phyloP scores from a whole-genome alignment of 2,329 filamentous ascomycete species.

The Lachnellula occidentalis region DNA sequence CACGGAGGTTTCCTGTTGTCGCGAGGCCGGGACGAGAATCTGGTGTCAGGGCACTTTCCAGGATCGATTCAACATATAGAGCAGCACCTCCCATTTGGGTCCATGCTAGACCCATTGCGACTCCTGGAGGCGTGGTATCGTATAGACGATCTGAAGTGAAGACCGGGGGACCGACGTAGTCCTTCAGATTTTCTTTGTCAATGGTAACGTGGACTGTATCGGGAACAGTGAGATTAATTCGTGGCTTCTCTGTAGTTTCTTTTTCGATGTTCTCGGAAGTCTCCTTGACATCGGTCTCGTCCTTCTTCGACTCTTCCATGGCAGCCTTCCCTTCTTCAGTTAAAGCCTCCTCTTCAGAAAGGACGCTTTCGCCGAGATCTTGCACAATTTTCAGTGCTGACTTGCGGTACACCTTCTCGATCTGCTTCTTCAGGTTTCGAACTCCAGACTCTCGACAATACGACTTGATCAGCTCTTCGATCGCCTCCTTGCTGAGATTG shows the following conservation, averaged over 20 bases:
- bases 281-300: conserved; percentile 57
- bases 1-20: conserved; percentile 90
- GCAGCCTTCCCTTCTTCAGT: conserved; percentile 83
- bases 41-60: conserved; percentile 74
- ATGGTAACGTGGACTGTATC: conserved; percentile 83
- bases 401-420: conserved; percentile 98
- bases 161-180: conserved; percentile 92
- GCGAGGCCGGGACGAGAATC: conserved; percentile 74
- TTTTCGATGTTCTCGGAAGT: conserved; percentile 48
- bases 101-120: conserved; percentile 97
- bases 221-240: conserved; percentile 75
- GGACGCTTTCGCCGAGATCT: conserved; percentile 78
- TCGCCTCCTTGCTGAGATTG: conserved; percentile 76
- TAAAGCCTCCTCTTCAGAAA: conserved; percentile 75
- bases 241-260: conserved; percentile 60
- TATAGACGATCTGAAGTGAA: conserved; percentile 96
- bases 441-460: conserved; percentile 98
- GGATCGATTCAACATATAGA: conserved; percentile 93
- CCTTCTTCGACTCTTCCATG: conserved; percentile 63
- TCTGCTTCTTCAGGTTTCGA: conserved; percentile 97
- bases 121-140: conserved; percentile 86
- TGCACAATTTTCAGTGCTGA: conserved; percentile 95
- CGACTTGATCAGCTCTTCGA: conserved; percentile 95
- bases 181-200: conserved; percentile 82
- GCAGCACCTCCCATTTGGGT: conserved; percentile 95